Evolutionary conservation across 371 early-diverging fungal genomes (phyloP), one percentile per base, ranked within the genome.

Genomic region (Batrachochytrium dendrobatidis): DNA sequence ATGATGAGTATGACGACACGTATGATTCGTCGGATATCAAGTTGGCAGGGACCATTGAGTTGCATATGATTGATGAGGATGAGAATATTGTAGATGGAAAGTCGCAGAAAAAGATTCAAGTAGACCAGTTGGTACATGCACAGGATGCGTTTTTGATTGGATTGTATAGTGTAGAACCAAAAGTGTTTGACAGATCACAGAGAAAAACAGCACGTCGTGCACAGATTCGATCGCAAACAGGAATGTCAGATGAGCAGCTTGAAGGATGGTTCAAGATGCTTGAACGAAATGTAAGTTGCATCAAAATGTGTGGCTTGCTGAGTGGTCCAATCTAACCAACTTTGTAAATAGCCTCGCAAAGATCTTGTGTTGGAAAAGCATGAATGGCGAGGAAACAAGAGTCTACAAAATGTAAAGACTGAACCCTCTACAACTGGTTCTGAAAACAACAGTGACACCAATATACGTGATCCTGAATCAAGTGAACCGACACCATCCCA

Each of bases 191-290:
- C 20, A 74, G 81, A 39, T 71, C 70, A 22, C 68, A 76, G 18
- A 77, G 92, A 48, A 86, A 85, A 60, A 75, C 82, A 5, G 63
- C 75, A 4, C 75, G 76, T 50, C 74, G 95, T 24, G 79, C 65
- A 10, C 69, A 70, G 24, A 66, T 94, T 24, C 76, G 81, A 28
- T 66, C 75, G 31, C 58, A 74, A 52, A 89, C 91, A 5, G 81
- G 82, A n/a, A 79, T 90, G 83, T 78, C 83, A 0, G 89, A 94
- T 61, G 93, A 95, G 65, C 94, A 94, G 69, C 69, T 95, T 4
- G 95, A 94, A 65, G 95, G 95, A 24, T 95, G 95, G 95, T 83
- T 75, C 29, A 83, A 80, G 26, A 92, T 93, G 92, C 81, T 90
- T 61, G 71, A 73, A 29, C 76, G 90, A 55, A 88, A 91, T 65